phyloP scores from a whole-genome alignment of 441 rosid species.

The Erysimum pusillum region DNA sequence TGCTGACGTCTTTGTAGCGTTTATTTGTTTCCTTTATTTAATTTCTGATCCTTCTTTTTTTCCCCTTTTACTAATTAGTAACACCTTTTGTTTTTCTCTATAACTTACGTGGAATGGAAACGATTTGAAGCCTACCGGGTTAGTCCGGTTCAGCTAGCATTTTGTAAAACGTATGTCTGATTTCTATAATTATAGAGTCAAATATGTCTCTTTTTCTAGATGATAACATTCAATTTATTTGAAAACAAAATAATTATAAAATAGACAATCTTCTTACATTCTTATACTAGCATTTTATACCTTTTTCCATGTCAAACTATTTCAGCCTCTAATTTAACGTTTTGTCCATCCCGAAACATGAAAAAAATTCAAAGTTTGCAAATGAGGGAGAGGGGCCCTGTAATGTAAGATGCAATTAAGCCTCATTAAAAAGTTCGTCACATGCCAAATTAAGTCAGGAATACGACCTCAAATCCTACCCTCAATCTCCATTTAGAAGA shows the following conservation, averaged over 20 bases:
- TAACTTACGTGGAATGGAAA: no score
- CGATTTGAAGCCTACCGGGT: neutral
- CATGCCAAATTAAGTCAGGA: conserved; percentile 45
- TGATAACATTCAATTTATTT: neutral
- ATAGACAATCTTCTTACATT: neutral
- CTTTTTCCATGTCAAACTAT: neutral
- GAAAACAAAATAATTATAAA: neutral
- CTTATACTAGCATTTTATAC: neutral
- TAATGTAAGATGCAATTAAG: conserved; percentile 27
- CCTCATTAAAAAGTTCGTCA: conserved; percentile 1
- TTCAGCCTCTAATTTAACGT: neutral
- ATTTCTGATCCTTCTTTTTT: neutral
- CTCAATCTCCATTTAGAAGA: conserved; percentile 5
- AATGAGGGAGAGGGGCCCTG: conserved; percentile 19
- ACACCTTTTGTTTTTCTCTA: neutral
- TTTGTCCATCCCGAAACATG: neutral
- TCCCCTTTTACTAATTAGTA: neutral
- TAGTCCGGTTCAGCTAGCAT: neutral
- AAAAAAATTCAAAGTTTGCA: conserved; percentile 27
- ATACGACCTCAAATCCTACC: conserved; percentile 43
- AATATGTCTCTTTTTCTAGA: neutral
- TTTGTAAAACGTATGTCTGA: neutral
- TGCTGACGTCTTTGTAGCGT: neutral
- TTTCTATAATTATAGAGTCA: neutral
- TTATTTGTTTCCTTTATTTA: conserved; percentile 8